Evolutionary conservation across 2,329 filamentous ascomycete species (phyloP), one percentile per base, ranked within the genome.

Genomic region (Beauveria australis): DNA sequence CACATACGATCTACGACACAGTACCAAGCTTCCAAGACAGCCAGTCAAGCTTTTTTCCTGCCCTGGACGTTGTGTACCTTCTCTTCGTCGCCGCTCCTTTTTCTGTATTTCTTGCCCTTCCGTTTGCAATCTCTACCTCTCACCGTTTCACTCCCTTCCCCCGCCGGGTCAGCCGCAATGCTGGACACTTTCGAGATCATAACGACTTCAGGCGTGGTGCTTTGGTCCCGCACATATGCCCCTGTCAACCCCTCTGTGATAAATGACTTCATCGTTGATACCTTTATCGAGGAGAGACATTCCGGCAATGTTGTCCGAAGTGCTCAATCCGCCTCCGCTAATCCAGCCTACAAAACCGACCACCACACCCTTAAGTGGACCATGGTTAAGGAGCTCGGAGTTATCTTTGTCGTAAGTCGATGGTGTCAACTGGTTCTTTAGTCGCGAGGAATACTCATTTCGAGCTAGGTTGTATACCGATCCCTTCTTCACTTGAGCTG

Each of bases 321-420:
- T 63, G 75, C 80, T 53, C 77, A 75, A 54, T 84, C 86, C 7
- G 81, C 85, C 16, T 78, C 83, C 18, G 78, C 76, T 55, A 91
- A 91, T 67, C 84, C 89, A 18, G 81, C 87, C 0, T 99, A 94
- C 77, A 91, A 85, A 74, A 89, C 90, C 70, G 94, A 97, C 67
- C 92, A 95, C 66, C 95, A 97, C 72, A 97, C 92, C 0, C 74
- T 99, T 66, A 95, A 94, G 77, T 99, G 93, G 90, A 92, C 91
- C 5, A 85, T 89, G 41, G 88, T 89, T 59, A 97, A 97, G 76
- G 94, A 99, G 71, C 79, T 97, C 58, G 92, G 92, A 46, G 77
- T 99, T 66, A 95, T 99, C 66, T 99, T 99, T 75, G 93, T 64
- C 60, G 59, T 64, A 63, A 56, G 63, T 59, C 60, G 41, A 55